phyloP scores from a whole-genome alignment of 441 rosid species.

The Mallotus japonicus region DNA sequence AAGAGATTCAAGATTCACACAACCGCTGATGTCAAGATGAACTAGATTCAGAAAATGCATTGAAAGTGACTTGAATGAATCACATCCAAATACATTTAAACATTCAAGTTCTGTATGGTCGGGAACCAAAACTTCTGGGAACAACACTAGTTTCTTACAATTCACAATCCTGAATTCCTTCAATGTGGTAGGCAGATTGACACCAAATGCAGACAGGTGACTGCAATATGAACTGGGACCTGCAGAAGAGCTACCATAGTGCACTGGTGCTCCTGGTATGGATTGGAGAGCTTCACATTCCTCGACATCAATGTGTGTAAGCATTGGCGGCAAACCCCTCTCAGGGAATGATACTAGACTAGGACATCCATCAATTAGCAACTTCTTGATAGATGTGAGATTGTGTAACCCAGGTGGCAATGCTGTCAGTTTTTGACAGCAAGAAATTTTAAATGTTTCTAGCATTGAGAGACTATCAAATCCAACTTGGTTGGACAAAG shows the following conservation, averaged over 20 bases:
- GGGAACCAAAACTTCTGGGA: not conserved
- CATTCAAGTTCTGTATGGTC: not conserved
- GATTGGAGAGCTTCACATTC: conserved; percentile 2
- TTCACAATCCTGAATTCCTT: not conserved
- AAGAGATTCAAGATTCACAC: not conserved
- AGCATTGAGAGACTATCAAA: not conserved
- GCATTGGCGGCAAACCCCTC: not conserved
- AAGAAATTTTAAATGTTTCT: not conserved
- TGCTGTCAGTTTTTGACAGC: not conserved
- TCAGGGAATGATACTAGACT: not conserved
- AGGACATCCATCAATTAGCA: not conserved
- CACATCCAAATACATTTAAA: not conserved
- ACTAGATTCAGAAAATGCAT: not conserved
- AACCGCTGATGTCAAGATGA: not conserved
- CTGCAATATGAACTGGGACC: not conserved
- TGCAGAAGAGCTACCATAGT: not conserved
- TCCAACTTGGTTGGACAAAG: conserved; percentile 2
- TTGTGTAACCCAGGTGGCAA: conserved; percentile 5
- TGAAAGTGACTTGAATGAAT: not conserved
- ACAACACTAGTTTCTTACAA: not conserved
- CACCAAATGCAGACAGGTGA: not conserved
- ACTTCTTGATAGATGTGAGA: not conserved
- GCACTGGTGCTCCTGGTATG: not conserved
- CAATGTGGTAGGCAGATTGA: not conserved
- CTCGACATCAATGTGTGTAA: not conserved